Base-by-base conservation (phyloP, 1,284 basidiomycete genomes). In the Thecaphora thlaspeos region DNA sequence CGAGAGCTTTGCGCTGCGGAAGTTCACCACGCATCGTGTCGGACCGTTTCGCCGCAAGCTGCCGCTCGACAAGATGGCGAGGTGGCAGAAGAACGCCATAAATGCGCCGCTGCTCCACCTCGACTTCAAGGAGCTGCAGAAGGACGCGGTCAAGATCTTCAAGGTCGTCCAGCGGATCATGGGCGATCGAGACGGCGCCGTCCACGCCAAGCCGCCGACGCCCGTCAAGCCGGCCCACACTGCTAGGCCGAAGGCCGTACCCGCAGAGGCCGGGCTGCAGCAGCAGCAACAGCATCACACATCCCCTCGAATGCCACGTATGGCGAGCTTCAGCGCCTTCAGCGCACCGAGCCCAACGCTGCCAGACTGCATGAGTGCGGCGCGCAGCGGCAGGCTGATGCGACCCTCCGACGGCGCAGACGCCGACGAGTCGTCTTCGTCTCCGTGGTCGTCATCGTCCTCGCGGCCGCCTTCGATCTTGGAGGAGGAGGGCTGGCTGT, bases 91-190 rank as follows among this genome's bases (percentile, higher is more conserved):
- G 84, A 68, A 81, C 0, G 85, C 88, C 2, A 82, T 93, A 43
- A 81, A 82, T 2, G 83, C 86, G 0, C 89, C 91, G 1, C 81
- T 94, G 15, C 83, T 93, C 11, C 82, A 86, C 9, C 78, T 90
- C 15, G 84, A 85, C 15, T 22, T 37, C 48, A 84, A 86, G 19
- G 23, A 59, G 3, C 80, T 89, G 19, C 84, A 86, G 62, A 85
- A 84, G 73, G 88, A 92, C 63, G 89, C 89, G 0, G 82, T 91
- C 48, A 87, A 85, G 68, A 83, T 87, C 4, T 95, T 94, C 83
- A 90, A 88, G 73, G 85, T 91, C 32, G 85, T 93, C 42, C 90
- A 93, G 75, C 86, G 87, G 51, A 85, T 92, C 50, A 94, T 93
- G 90, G 90, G 90, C 34, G 91, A 94, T 72, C 83, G 90, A 3